phyloP scores from a whole-genome alignment of 371 early-diverging fungal genomes.

The Fennellomyces sp. region DNA sequence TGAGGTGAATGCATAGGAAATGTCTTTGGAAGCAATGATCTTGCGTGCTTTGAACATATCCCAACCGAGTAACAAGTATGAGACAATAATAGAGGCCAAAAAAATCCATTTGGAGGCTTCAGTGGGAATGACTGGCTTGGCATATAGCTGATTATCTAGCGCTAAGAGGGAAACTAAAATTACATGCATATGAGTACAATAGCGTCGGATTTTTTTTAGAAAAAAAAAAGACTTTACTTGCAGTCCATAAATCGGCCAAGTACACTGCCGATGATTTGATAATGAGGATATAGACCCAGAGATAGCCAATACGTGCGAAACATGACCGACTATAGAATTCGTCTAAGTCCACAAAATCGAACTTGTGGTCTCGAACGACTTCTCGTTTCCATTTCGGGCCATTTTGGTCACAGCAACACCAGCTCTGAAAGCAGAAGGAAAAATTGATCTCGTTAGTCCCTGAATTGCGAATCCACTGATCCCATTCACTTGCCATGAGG shows the following conservation, averaged over 20 bases:
- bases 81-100: conserved; percentile 70
- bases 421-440: background rate
- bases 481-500: no score
- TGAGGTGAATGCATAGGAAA: conserved; percentile 79
- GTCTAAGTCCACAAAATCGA: conserved; percentile 86
- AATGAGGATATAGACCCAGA: conserved; percentile 70
- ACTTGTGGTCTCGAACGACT: conserved; percentile 85
- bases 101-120: conserved; percentile 63
- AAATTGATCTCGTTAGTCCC: no score
- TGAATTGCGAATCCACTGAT: no score
- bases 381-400: conserved; percentile 82
- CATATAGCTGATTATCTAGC: conserved; percentile 8
- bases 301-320: conserved; percentile 54
- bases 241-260: conserved; percentile 73
- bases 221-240: conserved; percentile 31
- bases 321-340: conserved; percentile 70
- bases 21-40: conserved; percentile 71
- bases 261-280: conserved; percentile 80
- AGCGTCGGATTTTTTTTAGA: background rate
- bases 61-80: conserved; percentile 68
- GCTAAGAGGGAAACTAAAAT: conserved; percentile 14
- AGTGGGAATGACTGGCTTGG: conserved; percentile 30
- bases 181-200: background rate
- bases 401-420: conserved; percentile 2
- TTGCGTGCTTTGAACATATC: conserved; percentile 72